Conservation (phyloP, 2,329 filamentous ascomycete species). For the Arthrobotrys megalospora region DNA sequence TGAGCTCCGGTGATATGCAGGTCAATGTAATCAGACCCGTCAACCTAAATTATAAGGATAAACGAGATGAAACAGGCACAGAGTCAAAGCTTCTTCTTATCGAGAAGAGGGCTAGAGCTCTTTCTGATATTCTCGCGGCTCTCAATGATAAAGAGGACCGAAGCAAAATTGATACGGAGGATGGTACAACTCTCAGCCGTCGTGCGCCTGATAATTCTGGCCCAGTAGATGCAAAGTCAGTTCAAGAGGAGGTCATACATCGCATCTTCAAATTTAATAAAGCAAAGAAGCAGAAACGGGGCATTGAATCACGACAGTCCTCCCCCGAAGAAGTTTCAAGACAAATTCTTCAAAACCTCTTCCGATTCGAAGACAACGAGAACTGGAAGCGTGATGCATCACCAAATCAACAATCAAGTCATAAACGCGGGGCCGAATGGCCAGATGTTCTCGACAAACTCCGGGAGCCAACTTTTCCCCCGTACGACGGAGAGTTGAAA, state of each 20-base stretch:
- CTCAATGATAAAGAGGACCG: not conserved
- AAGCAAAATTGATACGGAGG: not conserved
- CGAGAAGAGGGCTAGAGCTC: not conserved
- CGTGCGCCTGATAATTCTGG: not conserved
- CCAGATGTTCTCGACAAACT: not conserved
- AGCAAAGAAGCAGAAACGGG: not conserved
- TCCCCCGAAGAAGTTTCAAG: not conserved
- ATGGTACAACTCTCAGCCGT: not conserved
- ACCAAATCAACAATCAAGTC: not conserved
- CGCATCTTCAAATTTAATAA: constrained; percentile 7
- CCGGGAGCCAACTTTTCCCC: not conserved
- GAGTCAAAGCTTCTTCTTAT: not conserved
- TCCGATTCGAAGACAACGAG: constrained; percentile 11
- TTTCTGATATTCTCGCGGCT: constrained; percentile 1
- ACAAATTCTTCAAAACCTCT: constrained; percentile 14
- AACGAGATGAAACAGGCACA: not conserved
- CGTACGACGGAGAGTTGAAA: not conserved
- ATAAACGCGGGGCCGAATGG: not conserved
- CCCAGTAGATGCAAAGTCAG: constrained; percentile 1
- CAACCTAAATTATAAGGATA: not conserved
- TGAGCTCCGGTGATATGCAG: not conserved
- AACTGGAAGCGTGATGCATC: not conserved
- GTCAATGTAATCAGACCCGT: too few species aligned
- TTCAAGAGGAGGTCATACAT: constrained; percentile 15
- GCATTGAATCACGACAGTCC: not conserved